Conservation (phyloP, 2,329 filamentous ascomycete genomes). For the Exophiala sideris region DNA sequence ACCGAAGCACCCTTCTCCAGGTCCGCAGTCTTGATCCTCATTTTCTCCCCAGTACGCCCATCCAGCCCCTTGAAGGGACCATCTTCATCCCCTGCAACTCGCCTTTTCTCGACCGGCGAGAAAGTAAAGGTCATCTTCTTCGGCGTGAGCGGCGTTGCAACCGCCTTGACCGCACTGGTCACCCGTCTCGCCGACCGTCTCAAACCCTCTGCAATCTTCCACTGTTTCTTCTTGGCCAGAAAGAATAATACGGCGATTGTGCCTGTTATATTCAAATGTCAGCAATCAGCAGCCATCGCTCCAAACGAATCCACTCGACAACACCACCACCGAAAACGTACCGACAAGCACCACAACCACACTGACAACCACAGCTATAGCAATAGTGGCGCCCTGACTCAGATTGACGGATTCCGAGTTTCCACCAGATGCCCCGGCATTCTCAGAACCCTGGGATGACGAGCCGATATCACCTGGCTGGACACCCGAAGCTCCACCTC, state of each 20-base stretch:
- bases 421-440: constrained; percentile 63
- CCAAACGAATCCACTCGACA: neutral
- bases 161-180: constrained; percentile 28
- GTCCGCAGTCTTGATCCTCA: constrained; percentile 1
- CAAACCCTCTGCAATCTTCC: constrained; percentile 71
- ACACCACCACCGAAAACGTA: constrained; percentile 41
- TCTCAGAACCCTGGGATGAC: constrained; percentile 40
- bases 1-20: constrained; percentile 15
- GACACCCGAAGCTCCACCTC: constrained; percentile 23
- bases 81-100: constrained; percentile 5
- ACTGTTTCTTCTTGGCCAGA: constrained; percentile 78
- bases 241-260: constrained; percentile 63
- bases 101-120: constrained; percentile 14
- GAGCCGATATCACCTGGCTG: constrained; percentile 21
- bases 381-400: constrained; percentile 66
- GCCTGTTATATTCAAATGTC: constrained; percentile 5
- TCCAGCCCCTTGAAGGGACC: neutral
- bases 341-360: constrained; percentile 66
- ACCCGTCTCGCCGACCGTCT: constrained; percentile 59
- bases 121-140: constrained; percentile 23
- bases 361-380: constrained; percentile 70
- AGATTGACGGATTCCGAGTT: constrained; percentile 60
- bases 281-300: neutral
- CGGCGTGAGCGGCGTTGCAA: constrained; percentile 28
- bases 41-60: neutral